Percentiles rank a stretch among this genome's conserved stretches.
Conservation (phyloP, 148 eudicot species). For the Amaranthus palmeri region DNA sequence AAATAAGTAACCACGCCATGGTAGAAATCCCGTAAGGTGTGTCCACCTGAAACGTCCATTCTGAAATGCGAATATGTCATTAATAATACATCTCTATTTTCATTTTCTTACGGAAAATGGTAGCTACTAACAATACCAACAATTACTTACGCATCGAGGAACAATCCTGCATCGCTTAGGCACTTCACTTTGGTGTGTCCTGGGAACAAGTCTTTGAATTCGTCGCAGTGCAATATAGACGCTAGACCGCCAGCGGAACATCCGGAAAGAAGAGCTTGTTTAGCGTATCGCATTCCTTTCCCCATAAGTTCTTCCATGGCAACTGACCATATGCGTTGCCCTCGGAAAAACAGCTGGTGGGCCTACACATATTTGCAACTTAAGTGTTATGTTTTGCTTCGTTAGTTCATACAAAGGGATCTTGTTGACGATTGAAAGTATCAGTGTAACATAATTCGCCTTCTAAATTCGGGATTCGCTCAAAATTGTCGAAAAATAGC, state of each 20-base stretch:
- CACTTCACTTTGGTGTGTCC: slow-evolving; percentile 77
- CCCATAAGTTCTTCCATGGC: slow-evolving; percentile 82
- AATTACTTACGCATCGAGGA: slow-evolving; percentile 74
- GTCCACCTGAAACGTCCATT: slow-evolving; percentile 83
- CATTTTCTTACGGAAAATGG: neutral
- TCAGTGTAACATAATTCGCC: too few species aligned
- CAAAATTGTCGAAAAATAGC: too few species aligned
- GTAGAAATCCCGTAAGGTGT: slow-evolving; percentile 53
- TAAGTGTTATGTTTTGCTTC: neutral
- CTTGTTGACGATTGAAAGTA: too few species aligned
- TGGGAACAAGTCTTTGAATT: slow-evolving; percentile 56
- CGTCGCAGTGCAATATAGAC: slow-evolving; percentile 83
- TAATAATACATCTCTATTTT: neutral
- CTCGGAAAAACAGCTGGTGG: slow-evolving; percentile 65
- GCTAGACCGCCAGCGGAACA: slow-evolving; percentile 99
- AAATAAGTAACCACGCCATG: slow-evolving; percentile 56
- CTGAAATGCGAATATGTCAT: slow-evolving; percentile 37
- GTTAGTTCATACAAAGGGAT: too few species aligned
- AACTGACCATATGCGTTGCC: slow-evolving; percentile 76
- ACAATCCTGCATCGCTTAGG: slow-evolving; percentile 89
- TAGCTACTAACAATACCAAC: neutral
- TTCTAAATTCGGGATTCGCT: too few species aligned
- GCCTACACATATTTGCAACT: slow-evolving; percentile 33
- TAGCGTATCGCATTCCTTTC: slow-evolving; percentile 72
- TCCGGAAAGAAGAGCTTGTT: slow-evolving; percentile 89